Evolutionary conservation across 805 yeast genomes (phyloP).

Genomic region (Suhomyces pyralidae): DNA sequence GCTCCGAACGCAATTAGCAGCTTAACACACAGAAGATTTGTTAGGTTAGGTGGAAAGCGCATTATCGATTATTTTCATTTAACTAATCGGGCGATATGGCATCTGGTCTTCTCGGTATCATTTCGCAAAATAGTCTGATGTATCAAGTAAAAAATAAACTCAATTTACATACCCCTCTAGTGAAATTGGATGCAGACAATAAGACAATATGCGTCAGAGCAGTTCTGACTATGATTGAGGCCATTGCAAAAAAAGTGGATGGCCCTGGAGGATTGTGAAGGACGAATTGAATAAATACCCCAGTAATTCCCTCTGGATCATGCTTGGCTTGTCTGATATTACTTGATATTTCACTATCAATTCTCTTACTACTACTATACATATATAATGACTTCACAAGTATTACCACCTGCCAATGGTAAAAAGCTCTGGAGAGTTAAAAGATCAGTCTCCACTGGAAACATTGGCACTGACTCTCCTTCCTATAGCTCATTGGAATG

Average conservation of each 20-base stretch:
- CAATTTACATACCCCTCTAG: constrained; percentile 1
- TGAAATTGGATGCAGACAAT: neutral
- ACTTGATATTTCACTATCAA: neutral
- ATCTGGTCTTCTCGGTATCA: neutral
- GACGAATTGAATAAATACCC: constrained; percentile 4
- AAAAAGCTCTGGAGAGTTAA: constrained; percentile 45
- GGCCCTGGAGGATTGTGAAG: neutral
- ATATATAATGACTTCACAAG: constrained; percentile 2
- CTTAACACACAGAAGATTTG: no score
- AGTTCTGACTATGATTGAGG: neutral
- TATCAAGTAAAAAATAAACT: neutral
- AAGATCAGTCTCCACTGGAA: constrained; percentile 14
- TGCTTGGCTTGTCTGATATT: neutral
- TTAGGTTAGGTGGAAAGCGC: neutral
- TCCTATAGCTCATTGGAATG: constrained; percentile 32
- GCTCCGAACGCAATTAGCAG: neutral
- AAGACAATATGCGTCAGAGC: neutral
- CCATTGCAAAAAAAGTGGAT: neutral
- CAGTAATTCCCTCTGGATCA: neutral
- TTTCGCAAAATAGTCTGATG: neutral
- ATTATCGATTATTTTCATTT: constrained; percentile 2
- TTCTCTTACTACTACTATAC: constrained; percentile 2
- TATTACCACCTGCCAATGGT: constrained; percentile 43
- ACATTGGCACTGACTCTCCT: constrained; percentile 10
- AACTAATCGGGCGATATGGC: constrained; percentile 2